Conservation (phyloP, 169 alveolate genomes). For the Hepatocystis sp. region DNA sequence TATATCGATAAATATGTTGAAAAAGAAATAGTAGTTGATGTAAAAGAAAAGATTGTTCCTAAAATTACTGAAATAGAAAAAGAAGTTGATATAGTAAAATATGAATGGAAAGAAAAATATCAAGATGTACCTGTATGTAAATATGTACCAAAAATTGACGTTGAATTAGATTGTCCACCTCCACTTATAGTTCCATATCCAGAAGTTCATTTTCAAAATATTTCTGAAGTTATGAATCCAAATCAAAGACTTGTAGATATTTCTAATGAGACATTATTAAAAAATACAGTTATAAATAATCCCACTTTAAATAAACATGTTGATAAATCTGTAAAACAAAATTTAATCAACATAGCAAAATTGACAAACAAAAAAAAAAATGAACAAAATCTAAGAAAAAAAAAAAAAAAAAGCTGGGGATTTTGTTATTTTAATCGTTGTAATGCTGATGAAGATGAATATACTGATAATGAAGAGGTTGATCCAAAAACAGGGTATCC, state of each 20-base stretch:
- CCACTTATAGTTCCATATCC: slow-evolving; percentile 90
- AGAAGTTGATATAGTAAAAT: slow-evolving; percentile 87
- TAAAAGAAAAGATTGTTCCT: slow-evolving; percentile 88
- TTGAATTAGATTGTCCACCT: slow-evolving; percentile 90
- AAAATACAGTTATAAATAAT: slow-evolving; percentile 44
- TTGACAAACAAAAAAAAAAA: background rate
- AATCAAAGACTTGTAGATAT: slow-evolving; percentile 55
- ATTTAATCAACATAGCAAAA: slow-evolving; percentile 17
- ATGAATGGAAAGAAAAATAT: slow-evolving; percentile 89
- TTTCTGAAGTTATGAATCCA: slow-evolving; percentile 58
- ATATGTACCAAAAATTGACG: slow-evolving; percentile 90
- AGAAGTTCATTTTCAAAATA: slow-evolving; percentile 80
- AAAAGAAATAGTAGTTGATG: slow-evolving; percentile 90
- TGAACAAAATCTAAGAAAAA: slow-evolving; percentile 21
- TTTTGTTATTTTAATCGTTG: slow-evolving; percentile 75
- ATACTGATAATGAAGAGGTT: slow-evolving; percentile 11
- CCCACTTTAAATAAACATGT: slow-evolving; percentile 46
- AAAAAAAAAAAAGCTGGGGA: slow-evolving; percentile 78
- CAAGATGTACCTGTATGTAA: slow-evolving; percentile 90
- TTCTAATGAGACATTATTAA: slow-evolving; percentile 42
- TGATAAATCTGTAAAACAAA: slow-evolving; percentile 21
- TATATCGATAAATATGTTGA: slow-evolving; percentile 88
- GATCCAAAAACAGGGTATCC: slow-evolving; percentile 81
- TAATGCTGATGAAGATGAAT: slow-evolving; percentile 16
- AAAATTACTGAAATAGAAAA: slow-evolving; percentile 88